Evolutionary conservation across 2,329 filamentous ascomycete species (phyloP).

Genomic region (Penicillium occitanis): DNA sequence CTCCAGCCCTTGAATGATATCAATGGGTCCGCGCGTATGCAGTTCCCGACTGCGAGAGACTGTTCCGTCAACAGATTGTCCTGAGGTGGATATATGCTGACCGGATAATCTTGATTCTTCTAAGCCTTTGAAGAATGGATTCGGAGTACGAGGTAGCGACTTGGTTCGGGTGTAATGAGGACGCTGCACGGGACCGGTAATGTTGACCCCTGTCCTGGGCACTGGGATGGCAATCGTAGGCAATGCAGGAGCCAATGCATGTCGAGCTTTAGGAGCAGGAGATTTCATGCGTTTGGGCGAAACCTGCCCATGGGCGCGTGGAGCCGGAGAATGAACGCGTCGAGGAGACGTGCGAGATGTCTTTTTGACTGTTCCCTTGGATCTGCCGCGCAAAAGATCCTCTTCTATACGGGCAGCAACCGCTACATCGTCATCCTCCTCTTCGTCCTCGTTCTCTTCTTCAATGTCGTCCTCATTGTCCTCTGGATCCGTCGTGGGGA

Average conservation of each 20-base stretch:
- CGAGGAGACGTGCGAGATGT: slow-evolving; percentile 61
- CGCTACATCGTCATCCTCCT: slow-evolving; percentile 60
- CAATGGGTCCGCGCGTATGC: slow-evolving; percentile 87
- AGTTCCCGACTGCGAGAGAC: slow-evolving; percentile 49
- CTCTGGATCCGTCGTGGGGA: slow-evolving; percentile 90
- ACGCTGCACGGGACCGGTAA: slow-evolving; percentile 58
- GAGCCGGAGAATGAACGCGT: slow-evolving; percentile 56
- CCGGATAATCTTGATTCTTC: slow-evolving; percentile 32
- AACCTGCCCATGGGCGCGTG: slow-evolving; percentile 59
- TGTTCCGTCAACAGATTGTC: slow-evolving; percentile 36
- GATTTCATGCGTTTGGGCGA: slow-evolving; percentile 72
- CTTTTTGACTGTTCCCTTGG: slow-evolving; percentile 51
- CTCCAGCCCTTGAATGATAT: slow-evolving; percentile 95
- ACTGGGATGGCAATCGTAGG: slow-evolving; percentile 41
- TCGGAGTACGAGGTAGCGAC: slow-evolving; percentile 78
- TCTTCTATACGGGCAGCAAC: slow-evolving; percentile 31
- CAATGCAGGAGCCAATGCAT: slow-evolving; percentile 46
- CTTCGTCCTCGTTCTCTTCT: slow-evolving; percentile 56
- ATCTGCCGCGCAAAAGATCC: slow-evolving; percentile 36
- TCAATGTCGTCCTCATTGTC: slow-evolving; percentile 72
- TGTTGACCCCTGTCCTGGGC: slow-evolving; percentile 53
- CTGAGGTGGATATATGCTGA: slow-evolving; percentile 35
- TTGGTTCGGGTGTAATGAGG: slow-evolving; percentile 75
- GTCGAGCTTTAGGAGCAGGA: slow-evolving; percentile 63
- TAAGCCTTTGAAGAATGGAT: slow-evolving; percentile 59